Base-by-base conservation (phyloP, 169 alveolate genomes). In the Eimeria falciformis region DNA sequence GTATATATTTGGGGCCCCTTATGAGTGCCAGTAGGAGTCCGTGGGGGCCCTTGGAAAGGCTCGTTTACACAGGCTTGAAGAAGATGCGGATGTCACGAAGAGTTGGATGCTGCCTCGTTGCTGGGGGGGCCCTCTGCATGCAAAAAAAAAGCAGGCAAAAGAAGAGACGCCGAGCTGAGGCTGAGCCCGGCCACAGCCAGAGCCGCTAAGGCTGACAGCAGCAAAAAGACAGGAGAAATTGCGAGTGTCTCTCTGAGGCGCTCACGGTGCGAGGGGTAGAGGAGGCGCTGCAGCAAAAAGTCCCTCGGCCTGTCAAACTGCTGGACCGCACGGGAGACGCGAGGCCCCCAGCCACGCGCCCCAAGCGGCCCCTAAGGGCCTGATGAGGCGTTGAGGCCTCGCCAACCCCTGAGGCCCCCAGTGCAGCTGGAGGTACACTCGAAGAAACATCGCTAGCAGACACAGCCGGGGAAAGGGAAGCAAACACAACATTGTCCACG, bases 71-170 rank as follows among this genome's bases (percentile, higher is more conserved):
- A 47, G 79, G 79, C 47, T 68, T 68, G 47, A 68, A 68, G 79
- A 68, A 68, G 45, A 68, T 47, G 79, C 79, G 79, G 79, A 68
- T 68, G 47, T 68, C 79, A 3, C n/a, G 79, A 9, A 68, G 79
- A 5, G 43, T 68, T 17, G 79, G 12, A 47, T 23, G 43, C 2
- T 47, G 23, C 29, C 47, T 23, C 21, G 53, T 7, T 11, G n/a
- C 37, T 62, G 73, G 25, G 11, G 73, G 11, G 11, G 73, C 33
- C 29, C 25, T 62, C 73, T 62, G 73, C n/a, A n/a, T 29, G n/a
- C n/a, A 68, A 5, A 68, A 47, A 11, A 6, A 0, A 21, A 68
- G 79, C 1, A 27, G 43, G 50, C 23, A 47, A 43, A 27, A 25
- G 40, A 68, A 21, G 40, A 68, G 79, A n/a, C 23, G 79, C 79